Evolutionary conservation across 768 basidiomycete species (phyloP).

Genomic region (Atractiella rhizophila): DNA sequence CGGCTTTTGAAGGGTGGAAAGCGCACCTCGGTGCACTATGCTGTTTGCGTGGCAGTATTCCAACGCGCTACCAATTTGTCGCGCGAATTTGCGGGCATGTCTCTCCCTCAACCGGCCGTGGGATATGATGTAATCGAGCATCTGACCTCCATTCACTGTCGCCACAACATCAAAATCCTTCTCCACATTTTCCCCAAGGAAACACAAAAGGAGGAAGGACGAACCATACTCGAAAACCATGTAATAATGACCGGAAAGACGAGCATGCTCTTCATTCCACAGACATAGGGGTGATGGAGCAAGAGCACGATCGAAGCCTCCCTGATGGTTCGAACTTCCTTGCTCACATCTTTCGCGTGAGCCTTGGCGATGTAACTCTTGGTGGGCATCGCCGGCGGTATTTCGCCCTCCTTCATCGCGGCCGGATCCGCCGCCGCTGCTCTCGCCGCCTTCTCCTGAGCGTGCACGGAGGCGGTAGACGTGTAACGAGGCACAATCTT

Average conservation of each 20-base stretch:
- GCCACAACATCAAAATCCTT: no score
- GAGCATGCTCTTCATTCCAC: slow-evolving; percentile 98
- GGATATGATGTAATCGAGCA: slow-evolving; percentile 98
- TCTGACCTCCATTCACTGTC: slow-evolving; percentile 97
- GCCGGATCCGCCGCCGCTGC: slow-evolving; percentile 14
- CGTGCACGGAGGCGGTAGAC: slow-evolving; percentile 32
- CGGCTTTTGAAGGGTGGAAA: not conserved
- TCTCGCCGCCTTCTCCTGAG: slow-evolving; percentile 11
- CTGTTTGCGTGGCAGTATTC: slow-evolving; percentile 94
- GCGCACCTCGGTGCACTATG: slow-evolving; percentile 61
- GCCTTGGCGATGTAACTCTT: slow-evolving; percentile 30
- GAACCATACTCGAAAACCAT: slow-evolving; percentile 98
- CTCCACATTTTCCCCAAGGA: no score
- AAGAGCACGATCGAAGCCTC: slow-evolving; percentile 88
- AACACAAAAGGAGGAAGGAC: no score
- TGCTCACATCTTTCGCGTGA: slow-evolving; percentile 74
- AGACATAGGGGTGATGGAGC: slow-evolving; percentile 93
- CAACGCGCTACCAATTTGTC: slow-evolving; percentile 86
- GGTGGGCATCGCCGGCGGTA: not conserved
- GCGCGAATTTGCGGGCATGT: slow-evolving; percentile 85
- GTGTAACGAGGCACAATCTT: slow-evolving; percentile 82
- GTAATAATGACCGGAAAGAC: slow-evolving; percentile 90
- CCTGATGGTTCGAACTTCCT: slow-evolving; percentile 83
- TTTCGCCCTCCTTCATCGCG: not conserved
- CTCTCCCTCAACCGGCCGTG: slow-evolving; percentile 86